phyloP scores from a whole-genome alignment of 2,329 filamentous ascomycete genomes.

The Capronia americana region DNA sequence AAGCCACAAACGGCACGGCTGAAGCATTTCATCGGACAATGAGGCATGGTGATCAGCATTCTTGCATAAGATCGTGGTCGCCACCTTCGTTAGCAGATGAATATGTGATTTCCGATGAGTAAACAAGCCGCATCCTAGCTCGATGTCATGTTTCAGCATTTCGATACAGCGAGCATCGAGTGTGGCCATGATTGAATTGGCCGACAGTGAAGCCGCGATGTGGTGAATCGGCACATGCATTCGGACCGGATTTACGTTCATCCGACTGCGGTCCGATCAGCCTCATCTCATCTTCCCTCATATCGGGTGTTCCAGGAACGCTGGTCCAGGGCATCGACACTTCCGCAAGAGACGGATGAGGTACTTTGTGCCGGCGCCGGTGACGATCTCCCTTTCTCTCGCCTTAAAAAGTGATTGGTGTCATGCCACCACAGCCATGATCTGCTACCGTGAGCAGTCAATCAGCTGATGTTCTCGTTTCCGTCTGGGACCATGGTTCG shows the following conservation, averaged over 20 bases:
- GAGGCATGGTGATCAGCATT: constrained; percentile 14
- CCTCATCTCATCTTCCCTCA: not conserved
- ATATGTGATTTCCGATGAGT: constrained; percentile 22
- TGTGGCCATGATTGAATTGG: not conserved
- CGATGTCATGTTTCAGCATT: constrained; percentile 19
- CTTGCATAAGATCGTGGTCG: constrained; percentile 12
- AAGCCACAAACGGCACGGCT: constrained; percentile 21
- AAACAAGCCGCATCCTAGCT: constrained; percentile 21
- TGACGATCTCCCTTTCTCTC: not conserved
- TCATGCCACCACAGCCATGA: not conserved
- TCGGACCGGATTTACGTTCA: not conserved
- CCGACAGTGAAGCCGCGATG: not conserved
- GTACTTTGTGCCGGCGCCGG: not conserved
- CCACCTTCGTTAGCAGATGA: constrained; percentile 15
- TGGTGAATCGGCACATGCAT: not conserved
- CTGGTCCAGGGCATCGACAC: not conserved
- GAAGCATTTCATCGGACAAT: constrained; percentile 1
- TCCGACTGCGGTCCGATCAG: constrained; percentile 4
- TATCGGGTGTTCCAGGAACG: constrained; percentile 2
- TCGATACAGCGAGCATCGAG: not conserved
- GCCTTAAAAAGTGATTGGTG: not conserved
- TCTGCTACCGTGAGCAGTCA: not conserved
- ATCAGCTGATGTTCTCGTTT: not conserved
- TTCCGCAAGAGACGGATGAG: not conserved
- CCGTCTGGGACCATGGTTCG: constrained; percentile 18